Percentiles rank a stretch among this genome's conserved stretches.
phyloP scores from a whole-genome alignment of 768 basidiomycete species.

The Leucosporidium creatinivorum region DNA sequence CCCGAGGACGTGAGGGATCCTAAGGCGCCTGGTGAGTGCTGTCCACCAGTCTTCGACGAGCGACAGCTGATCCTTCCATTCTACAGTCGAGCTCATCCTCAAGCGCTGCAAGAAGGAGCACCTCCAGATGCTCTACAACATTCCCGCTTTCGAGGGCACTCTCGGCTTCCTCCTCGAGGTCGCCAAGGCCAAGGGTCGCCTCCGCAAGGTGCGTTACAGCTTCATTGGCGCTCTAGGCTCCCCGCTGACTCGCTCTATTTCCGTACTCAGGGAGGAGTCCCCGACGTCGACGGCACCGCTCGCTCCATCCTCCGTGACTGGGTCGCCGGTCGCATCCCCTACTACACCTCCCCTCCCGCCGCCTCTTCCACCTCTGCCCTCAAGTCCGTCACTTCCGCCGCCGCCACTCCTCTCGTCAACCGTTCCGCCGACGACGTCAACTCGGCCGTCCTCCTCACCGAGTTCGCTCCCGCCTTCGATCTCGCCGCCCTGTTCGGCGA shows the following conservation, averaged over 20 bases:
- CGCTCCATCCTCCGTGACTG: constrained; percentile 79
- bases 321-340: constrained; percentile 85
- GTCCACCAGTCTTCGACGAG: not conserved
- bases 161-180: constrained; percentile 85
- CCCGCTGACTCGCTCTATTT: not conserved
- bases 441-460: constrained; percentile 71
- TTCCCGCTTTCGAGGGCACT: constrained; percentile 64
- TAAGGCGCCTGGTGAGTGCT: constrained; percentile 68
- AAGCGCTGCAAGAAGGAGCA: constrained; percentile 59
- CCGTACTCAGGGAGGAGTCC: constrained; percentile 67
- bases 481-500: constrained; percentile 70
- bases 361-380: constrained; percentile 60
- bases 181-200: constrained; percentile 69
- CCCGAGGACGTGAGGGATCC: constrained; percentile 85
- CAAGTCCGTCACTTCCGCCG: constrained; percentile 68
- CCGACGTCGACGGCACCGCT: constrained; percentile 74
- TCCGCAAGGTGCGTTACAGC: constrained; percentile 59
- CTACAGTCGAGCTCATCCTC: constrained; percentile 79
- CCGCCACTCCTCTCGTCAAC: constrained; percentile 20
- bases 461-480: constrained; percentile 66
- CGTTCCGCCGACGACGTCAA: constrained; percentile 66
- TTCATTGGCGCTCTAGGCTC: not conserved
- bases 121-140: constrained; percentile 75
- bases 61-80: not conserved
- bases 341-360: constrained; percentile 69